A percentile compares a stretch with the other conserved stretches of the same genome.
These are phyloP conservation scores for Triticum urartu DNA, from an alignment of 176 grass and related monocot species.

Conservation along the genomic window DNA sequence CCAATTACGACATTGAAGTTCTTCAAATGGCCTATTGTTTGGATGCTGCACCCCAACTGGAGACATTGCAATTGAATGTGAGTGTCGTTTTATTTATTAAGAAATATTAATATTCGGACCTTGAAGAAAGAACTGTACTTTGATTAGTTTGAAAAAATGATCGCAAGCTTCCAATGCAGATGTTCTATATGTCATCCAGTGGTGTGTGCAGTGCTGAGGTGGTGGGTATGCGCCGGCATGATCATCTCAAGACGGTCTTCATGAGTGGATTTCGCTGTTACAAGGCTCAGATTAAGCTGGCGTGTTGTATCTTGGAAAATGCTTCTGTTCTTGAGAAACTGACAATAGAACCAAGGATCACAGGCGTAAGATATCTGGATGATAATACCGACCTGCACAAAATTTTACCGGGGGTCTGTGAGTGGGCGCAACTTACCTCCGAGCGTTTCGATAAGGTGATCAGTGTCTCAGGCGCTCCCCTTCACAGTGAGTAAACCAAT, in stretches of 20 bases:
- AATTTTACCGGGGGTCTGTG: neutral
- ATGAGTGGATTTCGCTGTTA: conserved; percentile 28
- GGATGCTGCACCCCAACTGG: too few species aligned
- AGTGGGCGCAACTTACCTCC: neutral
- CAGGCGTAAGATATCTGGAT: too few species aligned
- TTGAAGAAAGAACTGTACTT: neutral
- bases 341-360: neutral
- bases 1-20: too few species aligned
- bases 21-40: too few species aligned
- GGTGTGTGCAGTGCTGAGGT: neutral
- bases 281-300: neutral
- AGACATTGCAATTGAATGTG: too few species aligned
- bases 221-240: neutral
- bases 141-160: neutral
- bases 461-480: neutral
- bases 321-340: neutral
- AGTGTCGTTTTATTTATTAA: neutral
- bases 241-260: neutral
- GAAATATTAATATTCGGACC: neutral
- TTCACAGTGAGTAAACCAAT: neutral
- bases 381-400: neutral
- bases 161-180: neutral
- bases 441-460: neutral
- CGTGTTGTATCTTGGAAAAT: neutral
- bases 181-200: neutral